These are phyloP conservation scores for Fraxinus sp. DNA, from an alignment of 305 asterid genomes.

Conservation along the genomic window DNA sequence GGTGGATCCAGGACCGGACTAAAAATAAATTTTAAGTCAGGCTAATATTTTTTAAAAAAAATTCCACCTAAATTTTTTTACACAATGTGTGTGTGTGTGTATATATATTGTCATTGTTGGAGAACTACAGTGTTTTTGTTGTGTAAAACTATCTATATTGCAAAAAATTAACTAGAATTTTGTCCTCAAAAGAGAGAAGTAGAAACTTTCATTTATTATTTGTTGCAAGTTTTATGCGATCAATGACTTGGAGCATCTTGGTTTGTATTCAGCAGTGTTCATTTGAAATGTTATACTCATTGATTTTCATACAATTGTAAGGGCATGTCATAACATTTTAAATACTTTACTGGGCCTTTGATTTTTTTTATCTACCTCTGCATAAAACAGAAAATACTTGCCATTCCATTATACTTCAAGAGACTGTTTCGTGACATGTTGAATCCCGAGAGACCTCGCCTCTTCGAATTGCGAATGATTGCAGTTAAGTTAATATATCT, in stretches of 20 bases:
- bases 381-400: slow-evolving; percentile 53
- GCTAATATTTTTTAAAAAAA: no score
- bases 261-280: slow-evolving; percentile 1
- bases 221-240: neutral
- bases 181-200: neutral
- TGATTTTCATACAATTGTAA: neutral
- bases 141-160: neutral
- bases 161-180: neutral
- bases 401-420: slow-evolving; percentile 52
- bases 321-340: slow-evolving; percentile 4
- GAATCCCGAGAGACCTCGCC: slow-evolving; percentile 68
- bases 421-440: slow-evolving; percentile 58
- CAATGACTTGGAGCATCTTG: neutral
- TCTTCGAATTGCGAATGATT: slow-evolving; percentile 53
- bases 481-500: slow-evolving; percentile 60
- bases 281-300: slow-evolving; percentile 5
- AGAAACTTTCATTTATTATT: neutral
- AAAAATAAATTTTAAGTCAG: no score
- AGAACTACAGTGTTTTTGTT: neutral
- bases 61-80: no score
- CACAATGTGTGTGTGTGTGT: no score
- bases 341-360: slow-evolving; percentile 9
- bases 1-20: no score
- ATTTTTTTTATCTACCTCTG: slow-evolving; percentile 14
- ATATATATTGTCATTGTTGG: neutral